Conservation (phyloP, 257 asterid species). For the Anisodus tanguticus region DNA sequence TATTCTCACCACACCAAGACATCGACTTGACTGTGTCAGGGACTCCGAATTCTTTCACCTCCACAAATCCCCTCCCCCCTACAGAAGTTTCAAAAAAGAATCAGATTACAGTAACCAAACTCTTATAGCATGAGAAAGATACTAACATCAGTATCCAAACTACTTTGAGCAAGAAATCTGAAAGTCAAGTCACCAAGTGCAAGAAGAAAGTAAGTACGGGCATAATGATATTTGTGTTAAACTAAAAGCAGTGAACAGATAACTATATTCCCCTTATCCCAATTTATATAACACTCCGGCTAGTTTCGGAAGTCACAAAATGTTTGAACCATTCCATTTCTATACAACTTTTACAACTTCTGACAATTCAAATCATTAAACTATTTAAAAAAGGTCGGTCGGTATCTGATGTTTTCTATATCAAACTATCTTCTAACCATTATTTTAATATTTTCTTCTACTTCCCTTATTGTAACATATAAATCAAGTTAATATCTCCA, state of each 20-base stretch:
- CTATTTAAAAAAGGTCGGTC: neutral
- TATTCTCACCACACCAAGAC: slow-evolving; percentile 98
- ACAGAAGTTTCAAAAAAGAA: slow-evolving; percentile 35
- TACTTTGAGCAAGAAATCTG: slow-evolving; percentile 4
- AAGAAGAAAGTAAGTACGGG: neutral
- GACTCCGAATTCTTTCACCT: slow-evolving; percentile 92
- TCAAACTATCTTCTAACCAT: slow-evolving; percentile 17
- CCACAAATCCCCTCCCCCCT: slow-evolving; percentile 98
- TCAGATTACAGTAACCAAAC: neutral
- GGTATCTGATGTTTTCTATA: neutral
- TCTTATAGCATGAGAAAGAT: slow-evolving; percentile 15
- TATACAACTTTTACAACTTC: slow-evolving; percentile 12
- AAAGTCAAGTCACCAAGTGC: slow-evolving; percentile 6
- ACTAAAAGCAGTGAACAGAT: neutral
- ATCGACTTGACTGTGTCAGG: slow-evolving; percentile 92
- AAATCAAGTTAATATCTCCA: neutral
- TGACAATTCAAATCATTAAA: neutral
- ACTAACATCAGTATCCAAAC: slow-evolving; percentile 9
- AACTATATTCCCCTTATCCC: neutral
- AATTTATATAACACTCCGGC: neutral
- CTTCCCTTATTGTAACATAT: neutral
- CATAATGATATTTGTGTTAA: neutral
- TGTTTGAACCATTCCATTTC: neutral
- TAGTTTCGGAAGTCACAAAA: neutral
- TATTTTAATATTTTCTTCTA: neutral